Evolutionary conservation across 2,329 filamentous ascomycete species (phyloP), one percentile per base, ranked within the genome.

Genomic region (Penicillium sp.): DNA sequence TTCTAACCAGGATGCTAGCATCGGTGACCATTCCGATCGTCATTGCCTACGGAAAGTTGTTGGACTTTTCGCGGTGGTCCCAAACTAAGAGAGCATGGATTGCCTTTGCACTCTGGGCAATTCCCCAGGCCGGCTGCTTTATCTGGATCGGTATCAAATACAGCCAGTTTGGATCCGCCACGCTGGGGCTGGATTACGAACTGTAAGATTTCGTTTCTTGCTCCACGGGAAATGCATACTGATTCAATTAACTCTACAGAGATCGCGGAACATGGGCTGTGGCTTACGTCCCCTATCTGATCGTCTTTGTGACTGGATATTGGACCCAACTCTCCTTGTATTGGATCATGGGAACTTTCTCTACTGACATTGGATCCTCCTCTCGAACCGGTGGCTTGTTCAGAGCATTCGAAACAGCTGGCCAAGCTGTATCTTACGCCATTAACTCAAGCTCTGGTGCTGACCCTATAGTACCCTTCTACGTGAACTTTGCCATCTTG

Each of bases 401-500:
- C 13, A 27, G 42, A 8, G 27, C 42, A 18, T 44, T 44, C n/a
- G 42, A 44, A 32, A 44, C 42, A 4, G 42, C 42, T 7, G 42
- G 42, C n/a, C 42, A 44, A 27, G 42, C 42, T 18, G 42, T 44
- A 1, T 44, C 42, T 4, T 44, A 44, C 27, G 42, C 42, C 42
- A 44, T 44, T 32, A 44, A 44, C 42, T 44, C 42, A 8, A 44
- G 24, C 27, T 32, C 27, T 18, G 24, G 27, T 18, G 27, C 42
- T n/a, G 14, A 32, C 18, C 42, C 42, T 8, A 32, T 44, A 16
- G 10, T 44, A 18, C 42, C 42, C 8, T 32, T 44, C n/a, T 44
- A 44, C 31, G 42, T 44, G 27, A 44, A 44, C 42, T 44, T 44
- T 29, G 42, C 42, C 27, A 31, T 44, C 24, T 44, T 44, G 42